Percentiles rank a stretch among this genome's conserved stretches.
Evolutionary conservation across 2,329 filamentous ascomycete species (phyloP).

Genomic region (Beauveria rudraprayagi): DNA sequence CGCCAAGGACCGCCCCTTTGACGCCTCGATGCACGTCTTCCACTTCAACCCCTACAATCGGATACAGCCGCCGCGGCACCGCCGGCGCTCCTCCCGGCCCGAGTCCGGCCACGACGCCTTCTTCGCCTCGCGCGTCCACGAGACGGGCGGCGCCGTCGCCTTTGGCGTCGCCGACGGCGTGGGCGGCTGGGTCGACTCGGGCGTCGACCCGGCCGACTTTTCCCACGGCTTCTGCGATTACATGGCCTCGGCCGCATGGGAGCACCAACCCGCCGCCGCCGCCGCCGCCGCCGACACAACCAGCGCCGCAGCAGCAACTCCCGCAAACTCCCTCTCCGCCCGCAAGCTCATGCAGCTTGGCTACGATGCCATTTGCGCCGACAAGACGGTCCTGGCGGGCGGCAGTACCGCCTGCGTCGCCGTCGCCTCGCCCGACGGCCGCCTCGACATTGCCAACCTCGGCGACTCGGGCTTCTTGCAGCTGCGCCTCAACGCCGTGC

Average conservation of each 20-base stretch:
- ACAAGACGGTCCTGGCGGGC: constrained; percentile 67
- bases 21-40: constrained; percentile 61
- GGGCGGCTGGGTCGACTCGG: constrained; percentile 87
- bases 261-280: constrained; percentile 31
- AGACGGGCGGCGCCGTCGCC: constrained; percentile 60
- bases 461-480: constrained; percentile 93
- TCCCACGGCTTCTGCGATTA: constrained; percentile 88
- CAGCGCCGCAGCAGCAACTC: constrained; percentile 7
- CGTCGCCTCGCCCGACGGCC: constrained; percentile 63
- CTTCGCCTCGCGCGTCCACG: constrained; percentile 77
- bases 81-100: constrained; percentile 42
- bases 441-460: constrained; percentile 81
- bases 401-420: constrained; percentile 91
- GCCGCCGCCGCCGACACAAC: neutral
- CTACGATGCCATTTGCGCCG: constrained; percentile 72
- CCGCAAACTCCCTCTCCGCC: constrained; percentile 41
- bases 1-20: constrained; percentile 61
- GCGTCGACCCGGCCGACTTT: constrained; percentile 90
- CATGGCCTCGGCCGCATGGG: constrained; percentile 71
- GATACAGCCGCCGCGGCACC: constrained; percentile 39
- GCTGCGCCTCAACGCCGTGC: constrained; percentile 75
- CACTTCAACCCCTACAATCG: constrained; percentile 61
- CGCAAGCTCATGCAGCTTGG: constrained; percentile 70
- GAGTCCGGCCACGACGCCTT: constrained; percentile 93
- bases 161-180: constrained; percentile 92